Evolutionary conservation across 176 grass and related monocot species (phyloP).

Genomic region (Areca catechu): DNA sequence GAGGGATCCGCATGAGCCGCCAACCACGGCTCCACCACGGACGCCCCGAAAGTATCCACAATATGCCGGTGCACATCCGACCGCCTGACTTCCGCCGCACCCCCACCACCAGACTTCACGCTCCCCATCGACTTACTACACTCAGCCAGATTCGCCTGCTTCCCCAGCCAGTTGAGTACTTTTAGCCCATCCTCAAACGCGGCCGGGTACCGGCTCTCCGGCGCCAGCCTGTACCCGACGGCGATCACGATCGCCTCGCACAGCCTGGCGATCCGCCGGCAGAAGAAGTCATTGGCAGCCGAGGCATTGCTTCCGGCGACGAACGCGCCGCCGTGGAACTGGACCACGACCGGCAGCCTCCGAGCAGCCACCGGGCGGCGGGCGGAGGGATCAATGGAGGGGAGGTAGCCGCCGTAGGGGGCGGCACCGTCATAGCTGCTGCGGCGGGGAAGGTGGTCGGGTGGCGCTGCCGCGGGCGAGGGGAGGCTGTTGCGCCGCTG

Average conservation of each 20-base stretch:
- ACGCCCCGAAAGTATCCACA: conserved; percentile 54
- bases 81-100: background rate
- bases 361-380: conserved; percentile 17
- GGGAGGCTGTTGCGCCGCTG: conserved; percentile 52
- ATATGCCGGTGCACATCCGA: background rate
- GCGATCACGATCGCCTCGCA: conserved; percentile 75
- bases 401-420: conserved; percentile 56
- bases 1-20: conserved; percentile 82
- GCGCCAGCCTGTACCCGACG: conserved; percentile 66
- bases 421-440: conserved; percentile 30
- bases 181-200: conserved; percentile 68
- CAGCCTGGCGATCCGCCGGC: conserved; percentile 46
- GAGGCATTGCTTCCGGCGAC: conserved; percentile 46
- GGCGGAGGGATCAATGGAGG: conserved; percentile 7
- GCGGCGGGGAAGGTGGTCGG: conserved; percentile 35
- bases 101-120: background rate
- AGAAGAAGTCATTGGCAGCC: conserved; percentile 72
- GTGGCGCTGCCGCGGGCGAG: conserved; percentile 9
- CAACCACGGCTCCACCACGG: conserved; percentile 69
- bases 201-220: conserved; percentile 63
- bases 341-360: conserved; percentile 58
- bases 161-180: conserved; percentile 66
- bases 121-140: conserved; percentile 41
- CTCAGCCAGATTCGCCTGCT: conserved; percentile 69
- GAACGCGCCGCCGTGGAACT: conserved; percentile 79